phyloP scores from a whole-genome alignment of 805 yeast species.

The Saccharomycopsis guyanensis region DNA sequence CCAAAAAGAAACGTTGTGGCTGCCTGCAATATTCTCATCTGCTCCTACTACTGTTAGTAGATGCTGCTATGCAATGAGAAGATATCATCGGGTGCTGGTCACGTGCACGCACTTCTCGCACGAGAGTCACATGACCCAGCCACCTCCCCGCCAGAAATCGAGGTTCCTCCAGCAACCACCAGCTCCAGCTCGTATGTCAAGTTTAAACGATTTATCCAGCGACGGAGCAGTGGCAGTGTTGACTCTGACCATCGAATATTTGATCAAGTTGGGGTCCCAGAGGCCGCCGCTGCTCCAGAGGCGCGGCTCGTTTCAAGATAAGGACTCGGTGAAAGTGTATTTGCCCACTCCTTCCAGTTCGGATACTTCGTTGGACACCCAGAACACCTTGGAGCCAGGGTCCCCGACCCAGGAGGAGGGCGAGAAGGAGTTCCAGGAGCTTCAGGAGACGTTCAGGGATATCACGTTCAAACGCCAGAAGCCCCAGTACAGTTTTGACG shows the following conservation, averaged over 20 bases:
- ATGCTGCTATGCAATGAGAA: too few species aligned
- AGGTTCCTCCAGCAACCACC: too few species aligned
- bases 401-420: neutral
- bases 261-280: too few species aligned
- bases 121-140: too few species aligned
- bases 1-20: neutral
- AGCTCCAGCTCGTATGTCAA: too few species aligned
- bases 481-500: constrained; percentile 5
- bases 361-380: neutral
- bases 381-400: neutral
- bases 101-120: too few species aligned
- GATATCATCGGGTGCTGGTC: too few species aligned
- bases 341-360: neutral
- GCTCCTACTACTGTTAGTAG: too few species aligned
- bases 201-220: neutral
- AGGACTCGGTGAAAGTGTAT: neutral
- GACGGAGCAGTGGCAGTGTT: neutral
- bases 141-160: too few species aligned
- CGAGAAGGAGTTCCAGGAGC: neutral
- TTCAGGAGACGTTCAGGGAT: constrained; percentile 11
- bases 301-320: neutral
- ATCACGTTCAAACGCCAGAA: constrained; percentile 12
- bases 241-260: neutral
- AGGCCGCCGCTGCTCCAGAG: too few species aligned
- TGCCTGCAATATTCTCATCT: too few species aligned